Evolutionary conservation across 169 alveolate species (phyloP).

Genomic region (Babesia sp.): DNA sequence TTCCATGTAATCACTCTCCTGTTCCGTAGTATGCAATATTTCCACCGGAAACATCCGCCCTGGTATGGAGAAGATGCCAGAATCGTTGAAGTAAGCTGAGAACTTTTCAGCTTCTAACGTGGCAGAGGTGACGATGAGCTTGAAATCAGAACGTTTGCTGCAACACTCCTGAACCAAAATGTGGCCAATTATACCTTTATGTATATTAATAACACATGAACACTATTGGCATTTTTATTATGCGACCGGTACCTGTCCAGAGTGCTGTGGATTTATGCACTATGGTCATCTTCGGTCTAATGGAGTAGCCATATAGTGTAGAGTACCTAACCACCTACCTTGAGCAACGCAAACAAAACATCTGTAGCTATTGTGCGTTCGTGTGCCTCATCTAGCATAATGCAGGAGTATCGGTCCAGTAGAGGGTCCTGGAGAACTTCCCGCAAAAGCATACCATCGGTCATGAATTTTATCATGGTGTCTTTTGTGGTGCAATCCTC

Average conservation of each 20-base stretch:
- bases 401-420: slow-evolving; percentile 89
- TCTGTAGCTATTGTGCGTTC: slow-evolving; percentile 99
- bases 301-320: neutral
- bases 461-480: slow-evolving; percentile 98
- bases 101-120: slow-evolving; percentile 96
- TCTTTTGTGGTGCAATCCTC: slow-evolving; percentile 96
- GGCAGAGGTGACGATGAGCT: slow-evolving; percentile 99
- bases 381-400: slow-evolving; percentile 99
- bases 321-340: slow-evolving; percentile 69
- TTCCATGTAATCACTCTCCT: slow-evolving; percentile 97
- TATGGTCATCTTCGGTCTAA: slow-evolving; percentile 57
- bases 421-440: slow-evolving; percentile 94
- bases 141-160: slow-evolving; percentile 89
- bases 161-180: slow-evolving; percentile 80
- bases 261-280: slow-evolving; percentile 33
- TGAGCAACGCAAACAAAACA: slow-evolving; percentile 94
- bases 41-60: slow-evolving; percentile 98
- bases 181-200: slow-evolving; percentile 24
- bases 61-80: slow-evolving; percentile 97
- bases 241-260: slow-evolving; percentile 87
- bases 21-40: slow-evolving; percentile 93
- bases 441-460: slow-evolving; percentile 98
- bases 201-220: neutral
- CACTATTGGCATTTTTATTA: slow-evolving; percentile 44
- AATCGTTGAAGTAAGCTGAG: slow-evolving; percentile 92